Conservation (phyloP, 306 rosid species). For the Macrotyloma uniflorum region DNA sequence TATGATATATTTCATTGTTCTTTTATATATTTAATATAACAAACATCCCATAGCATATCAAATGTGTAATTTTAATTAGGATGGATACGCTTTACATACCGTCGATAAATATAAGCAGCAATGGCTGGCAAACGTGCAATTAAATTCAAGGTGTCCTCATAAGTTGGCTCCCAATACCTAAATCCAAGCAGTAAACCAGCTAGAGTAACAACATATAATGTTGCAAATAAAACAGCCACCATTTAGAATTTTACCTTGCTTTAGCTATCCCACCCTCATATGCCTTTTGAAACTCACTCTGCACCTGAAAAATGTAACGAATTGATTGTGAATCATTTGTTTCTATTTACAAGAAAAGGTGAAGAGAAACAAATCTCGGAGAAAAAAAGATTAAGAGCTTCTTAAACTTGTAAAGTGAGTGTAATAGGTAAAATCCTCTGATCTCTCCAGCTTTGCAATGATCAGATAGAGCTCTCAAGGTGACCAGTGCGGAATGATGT, state of each 20-base stretch:
- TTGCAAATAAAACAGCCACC: constrained; percentile 15
- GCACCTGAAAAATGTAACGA: constrained; percentile 64
- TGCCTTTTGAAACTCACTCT: constrained; percentile 94
- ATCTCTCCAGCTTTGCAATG: background rate
- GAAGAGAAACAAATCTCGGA: background rate
- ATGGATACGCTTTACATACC: constrained; percentile 58
- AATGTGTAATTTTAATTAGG: constrained; percentile 20
- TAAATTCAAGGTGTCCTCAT: constrained; percentile 87
- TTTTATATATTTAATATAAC: background rate
- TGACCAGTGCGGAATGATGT: background rate
- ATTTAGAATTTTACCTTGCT: constrained; percentile 58
- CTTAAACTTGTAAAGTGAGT: background rate
- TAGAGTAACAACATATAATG: constrained; percentile 35
- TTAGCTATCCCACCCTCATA: constrained; percentile 81
- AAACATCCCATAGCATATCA: background rate
- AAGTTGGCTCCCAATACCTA: constrained; percentile 99
- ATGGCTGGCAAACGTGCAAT: constrained; percentile 88
- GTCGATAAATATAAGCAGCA: constrained; percentile 90
- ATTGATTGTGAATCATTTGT: constrained; percentile 29
- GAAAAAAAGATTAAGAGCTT: background rate
- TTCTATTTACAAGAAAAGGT: background rate
- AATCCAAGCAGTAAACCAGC: constrained; percentile 32
- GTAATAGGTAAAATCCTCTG: background rate
- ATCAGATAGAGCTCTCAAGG: background rate
- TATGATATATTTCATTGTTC: background rate